These are phyloP conservation scores for Trichomonas tenax DNA, from an alignment of 208 protist species.

Conservation along the genomic window DNA sequence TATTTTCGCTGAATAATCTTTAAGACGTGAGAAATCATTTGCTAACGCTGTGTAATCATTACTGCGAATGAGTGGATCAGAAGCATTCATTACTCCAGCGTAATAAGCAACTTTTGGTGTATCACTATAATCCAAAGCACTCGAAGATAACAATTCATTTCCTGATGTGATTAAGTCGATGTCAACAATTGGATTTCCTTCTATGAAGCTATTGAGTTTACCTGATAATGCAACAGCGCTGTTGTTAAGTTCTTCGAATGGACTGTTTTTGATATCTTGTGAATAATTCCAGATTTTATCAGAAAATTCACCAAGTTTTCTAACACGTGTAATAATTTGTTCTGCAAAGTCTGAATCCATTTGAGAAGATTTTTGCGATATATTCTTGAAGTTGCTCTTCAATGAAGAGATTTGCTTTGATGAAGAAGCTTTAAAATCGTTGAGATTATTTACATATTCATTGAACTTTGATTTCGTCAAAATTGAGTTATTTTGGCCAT, in stretches of 20 bases:
- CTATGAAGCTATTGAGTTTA: neutral
- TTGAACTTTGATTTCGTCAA: neutral
- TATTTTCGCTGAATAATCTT: neutral
- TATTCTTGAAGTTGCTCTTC: neutral
- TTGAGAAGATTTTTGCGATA: neutral
- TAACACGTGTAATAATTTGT: neutral
- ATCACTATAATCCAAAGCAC: neutral
- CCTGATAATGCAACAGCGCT: neutral
- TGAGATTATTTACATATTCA: neutral
- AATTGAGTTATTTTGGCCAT: neutral
- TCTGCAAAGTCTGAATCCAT: neutral
- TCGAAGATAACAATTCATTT: neutral
- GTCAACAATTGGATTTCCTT: neutral
- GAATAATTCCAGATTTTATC: neutral
- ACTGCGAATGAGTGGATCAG: neutral
- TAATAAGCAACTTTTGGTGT: neutral
- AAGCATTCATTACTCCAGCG: neutral
- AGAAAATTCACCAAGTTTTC: neutral
- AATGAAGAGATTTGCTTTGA: neutral
- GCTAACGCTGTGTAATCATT: neutral
- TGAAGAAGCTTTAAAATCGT: neutral
- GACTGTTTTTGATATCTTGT: neutral
- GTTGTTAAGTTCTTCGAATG: neutral
- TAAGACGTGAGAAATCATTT: neutral
- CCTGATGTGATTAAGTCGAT: neutral